Conservation (phyloP, 2,329 filamentous ascomycete genomes). For the Trichoderma polysporum region DNA sequence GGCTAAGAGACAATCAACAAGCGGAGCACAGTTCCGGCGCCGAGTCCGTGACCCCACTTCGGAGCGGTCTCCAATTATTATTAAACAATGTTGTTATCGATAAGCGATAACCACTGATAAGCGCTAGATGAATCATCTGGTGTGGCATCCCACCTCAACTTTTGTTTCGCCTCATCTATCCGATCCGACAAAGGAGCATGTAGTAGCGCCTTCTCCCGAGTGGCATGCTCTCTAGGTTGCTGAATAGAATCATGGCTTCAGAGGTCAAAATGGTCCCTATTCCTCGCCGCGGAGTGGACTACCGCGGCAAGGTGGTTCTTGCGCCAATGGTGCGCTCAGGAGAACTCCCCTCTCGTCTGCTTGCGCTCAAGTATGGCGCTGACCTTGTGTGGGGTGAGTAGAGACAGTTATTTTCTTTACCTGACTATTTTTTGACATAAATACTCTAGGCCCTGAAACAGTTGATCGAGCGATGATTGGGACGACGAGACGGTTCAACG, state of each 20-base stretch:
- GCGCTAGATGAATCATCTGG: slow-evolving; percentile 6
- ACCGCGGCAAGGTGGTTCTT: slow-evolving; percentile 88
- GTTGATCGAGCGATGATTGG: slow-evolving; percentile 92
- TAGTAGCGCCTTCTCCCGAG: slow-evolving; percentile 8
- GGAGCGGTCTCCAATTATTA: not conserved
- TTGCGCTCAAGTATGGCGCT: slow-evolving; percentile 91
- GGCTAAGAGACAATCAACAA: not conserved
- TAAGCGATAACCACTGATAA: slow-evolving; percentile 18
- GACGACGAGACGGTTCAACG: slow-evolving; percentile 73
- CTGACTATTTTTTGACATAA: not conserved
- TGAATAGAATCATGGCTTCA: slow-evolving; percentile 58
- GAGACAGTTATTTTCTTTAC: not conserved
- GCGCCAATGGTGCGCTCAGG: slow-evolving; percentile 98
- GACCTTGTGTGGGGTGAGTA: slow-evolving; percentile 88
- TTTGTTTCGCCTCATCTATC: not conserved
- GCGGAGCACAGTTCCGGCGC: slow-evolving; percentile 4
- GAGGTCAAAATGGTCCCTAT: slow-evolving; percentile 72
- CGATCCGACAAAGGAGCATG: slow-evolving; percentile 21
- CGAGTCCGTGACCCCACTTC: slow-evolving; percentile 16
- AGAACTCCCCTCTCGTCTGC: slow-evolving; percentile 83
- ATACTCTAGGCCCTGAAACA: slow-evolving; percentile 76
- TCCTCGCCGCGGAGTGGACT: slow-evolving; percentile 85
- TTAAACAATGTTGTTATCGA: slow-evolving; percentile 9
- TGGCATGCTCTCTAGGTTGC: slow-evolving; percentile 35
- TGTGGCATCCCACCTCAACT: slow-evolving; percentile 8